phyloP scores from a whole-genome alignment of 176 grass and related monocot species.

The Cymbopogon citratus region DNA sequence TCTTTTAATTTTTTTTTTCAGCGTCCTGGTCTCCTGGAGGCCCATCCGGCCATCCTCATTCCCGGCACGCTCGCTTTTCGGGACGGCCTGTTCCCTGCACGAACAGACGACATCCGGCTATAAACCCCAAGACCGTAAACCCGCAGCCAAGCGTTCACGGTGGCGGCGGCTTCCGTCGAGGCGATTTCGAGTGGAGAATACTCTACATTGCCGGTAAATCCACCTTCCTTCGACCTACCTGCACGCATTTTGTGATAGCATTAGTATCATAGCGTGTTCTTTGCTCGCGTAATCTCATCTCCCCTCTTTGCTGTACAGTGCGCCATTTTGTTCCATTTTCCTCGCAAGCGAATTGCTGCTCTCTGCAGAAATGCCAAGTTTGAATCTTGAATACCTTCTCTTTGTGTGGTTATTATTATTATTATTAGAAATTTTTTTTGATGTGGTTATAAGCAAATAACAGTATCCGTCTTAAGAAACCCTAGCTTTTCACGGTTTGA shows the following conservation, averaged over 20 bases:
- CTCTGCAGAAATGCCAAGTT: not conserved
- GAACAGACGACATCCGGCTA: too few relatives aligned
- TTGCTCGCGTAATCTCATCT: not conserved
- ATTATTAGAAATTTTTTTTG: not conserved
- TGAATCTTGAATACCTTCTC: not conserved
- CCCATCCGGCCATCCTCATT: too few relatives aligned
- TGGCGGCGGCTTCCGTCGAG: not conserved
- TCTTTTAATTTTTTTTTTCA: too few relatives aligned
- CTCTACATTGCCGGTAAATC: not conserved
- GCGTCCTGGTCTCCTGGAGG: too few relatives aligned
- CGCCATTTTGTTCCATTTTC: not conserved
- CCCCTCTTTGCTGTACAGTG: not conserved
- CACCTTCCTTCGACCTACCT: not conserved
- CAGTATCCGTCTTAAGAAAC: not conserved
- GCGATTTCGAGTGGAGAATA: not conserved
- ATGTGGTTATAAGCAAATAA: not conserved
- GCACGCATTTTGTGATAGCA: not conserved
- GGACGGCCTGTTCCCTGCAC: too few relatives aligned
- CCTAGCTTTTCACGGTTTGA: not conserved
- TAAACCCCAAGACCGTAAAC: not conserved
- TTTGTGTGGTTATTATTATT: not conserved
- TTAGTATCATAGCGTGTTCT: not conserved
- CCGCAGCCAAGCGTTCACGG: not conserved
- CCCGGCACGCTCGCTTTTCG: too few relatives aligned
- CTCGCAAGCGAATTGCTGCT: not conserved